Evolutionary conservation across 176 grass and related monocot species (phyloP), one percentile per base, ranked within the genome.

Genomic region (Triticum monococcum): DNA sequence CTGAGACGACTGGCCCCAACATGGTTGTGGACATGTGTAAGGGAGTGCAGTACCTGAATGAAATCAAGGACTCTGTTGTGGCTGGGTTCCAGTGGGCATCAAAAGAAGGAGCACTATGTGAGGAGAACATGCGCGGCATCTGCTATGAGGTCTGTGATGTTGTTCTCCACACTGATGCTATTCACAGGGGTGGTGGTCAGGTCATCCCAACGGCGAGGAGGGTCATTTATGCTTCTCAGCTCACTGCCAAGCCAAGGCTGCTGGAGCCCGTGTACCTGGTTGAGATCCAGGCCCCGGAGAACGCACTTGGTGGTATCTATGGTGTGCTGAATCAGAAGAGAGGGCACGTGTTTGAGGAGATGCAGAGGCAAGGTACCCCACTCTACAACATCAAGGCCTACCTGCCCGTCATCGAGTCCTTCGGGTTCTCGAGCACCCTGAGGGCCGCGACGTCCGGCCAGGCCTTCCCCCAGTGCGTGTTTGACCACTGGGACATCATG

Each of bases 11-110:
- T 6, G 95, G 95, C 3, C 92, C 95, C 0, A 97, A 94, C 84
- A 97, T 94, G 89, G 94, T 97, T 7, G 94, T 94, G 37, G 94
- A 97, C 52, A 97, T 97, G 94, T 97, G 95, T 83, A 97, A 94
- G 88, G 92, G 95, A 91, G 95, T 97, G 20, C 95, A 97, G 68
- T 97, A 94, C 57, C 87, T 97, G 40, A 94, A 92, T 87, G 95
- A 97, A 85, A 94, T 94, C 84, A 97, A 93, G 86, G 95, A 97
- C 26, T 97, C 94, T 30, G 94, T 97, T 12, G 94, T 94, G 37
- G 94, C 92, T 79, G 94, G 94, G 10, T 97, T 97, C 84, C 92
- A 97, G 61, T 97, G 95, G 95, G 92, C 90, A 8, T 97, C 95
- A 5, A 97, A 97, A 25, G 95, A 94, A 78, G 95, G 95, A 67